Base-by-base conservation (phyloP, 768 basidiomycete species). In the Suillus sp. region DNA sequence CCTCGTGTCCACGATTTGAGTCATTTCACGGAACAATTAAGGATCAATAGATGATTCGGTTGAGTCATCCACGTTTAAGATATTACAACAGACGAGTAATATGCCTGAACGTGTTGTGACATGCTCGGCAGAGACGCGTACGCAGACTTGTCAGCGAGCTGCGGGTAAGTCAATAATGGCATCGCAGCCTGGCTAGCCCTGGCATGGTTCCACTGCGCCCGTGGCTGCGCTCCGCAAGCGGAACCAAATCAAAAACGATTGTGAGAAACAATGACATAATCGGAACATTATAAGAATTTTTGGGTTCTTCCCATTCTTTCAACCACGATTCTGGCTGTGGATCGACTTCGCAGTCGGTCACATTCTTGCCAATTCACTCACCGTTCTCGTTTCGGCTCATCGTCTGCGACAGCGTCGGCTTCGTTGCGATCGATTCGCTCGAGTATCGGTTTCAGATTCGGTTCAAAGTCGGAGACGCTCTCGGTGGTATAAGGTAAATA, bases 301-400 rank as follows among this genome's bases (percentile, higher is more conserved):
- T 37, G 37, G 45, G 50, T 68, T 67, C 22, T 50, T 59, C 57
- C 74, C 68, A 67, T 66, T 71, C 65, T 37, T 38, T 65, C 68
- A 72, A 68, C 71, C 71, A 70, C 71, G 64, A 74, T 75, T 70
- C 72, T 56, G 75, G 74, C 75, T 76, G 74, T 77, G 80, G 79
- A 80, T 81, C 79, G 80, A 81, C 78, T 70, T 70, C 71, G 70
- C 75, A 77, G 80, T 79, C 78, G 80, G 78, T 80, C 78, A 76
- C 70, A 65, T 76, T 75, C 74, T 75, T 69, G 77, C 72, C 73
- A 74, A 51, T 66, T 67, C 66, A 69, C 70, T 66, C 62, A 68
- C 73, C 66, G 68, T 70, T 72, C 69, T 73, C 71, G 66, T 64
- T 59, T 68, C 70, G 66, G 61, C 72, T 71, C 72, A 67, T 74